These are phyloP conservation scores for Sugiyamaella chiloensis DNA, from an alignment of 805 yeast genomes.

Conservation along the genomic window DNA sequence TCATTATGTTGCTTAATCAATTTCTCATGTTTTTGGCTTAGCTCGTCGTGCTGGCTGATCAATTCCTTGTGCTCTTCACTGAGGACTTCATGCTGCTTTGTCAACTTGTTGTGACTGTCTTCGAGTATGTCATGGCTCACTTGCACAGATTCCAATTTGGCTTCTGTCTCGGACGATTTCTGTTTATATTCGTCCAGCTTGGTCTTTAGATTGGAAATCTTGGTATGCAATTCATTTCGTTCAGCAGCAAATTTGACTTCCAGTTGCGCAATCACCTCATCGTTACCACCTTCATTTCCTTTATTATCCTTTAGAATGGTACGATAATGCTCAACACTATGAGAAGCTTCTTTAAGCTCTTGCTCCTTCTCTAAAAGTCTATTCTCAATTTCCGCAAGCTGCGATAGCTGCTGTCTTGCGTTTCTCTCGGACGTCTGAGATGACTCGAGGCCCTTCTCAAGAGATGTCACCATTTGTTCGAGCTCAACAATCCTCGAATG, in stretches of 20 bases:
- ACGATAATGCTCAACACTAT: conserved; percentile 18
- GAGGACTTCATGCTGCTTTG: not conserved
- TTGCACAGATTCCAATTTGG: not conserved
- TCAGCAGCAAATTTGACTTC: not conserved
- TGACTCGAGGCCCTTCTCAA: conserved; percentile 26
- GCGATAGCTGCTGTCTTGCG: conserved; percentile 31
- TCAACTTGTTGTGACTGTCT: not conserved
- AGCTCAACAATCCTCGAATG: conserved; percentile 26
- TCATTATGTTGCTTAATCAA: too few relatives aligned
- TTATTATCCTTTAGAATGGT: conserved; percentile 6
- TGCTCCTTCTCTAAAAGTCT: conserved; percentile 32
- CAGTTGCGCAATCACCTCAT: conserved; percentile 5
- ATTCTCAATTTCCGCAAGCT: conserved; percentile 37
- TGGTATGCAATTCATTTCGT: not conserved
- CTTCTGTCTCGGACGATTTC: not conserved
- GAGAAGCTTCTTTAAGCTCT: conserved; percentile 23
- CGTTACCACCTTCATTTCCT: conserved; percentile 29
- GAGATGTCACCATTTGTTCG: conserved; percentile 25
- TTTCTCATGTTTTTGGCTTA: not conserved
- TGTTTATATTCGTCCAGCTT: not conserved
- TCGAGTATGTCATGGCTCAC: not conserved
- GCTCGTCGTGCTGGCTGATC: not conserved
- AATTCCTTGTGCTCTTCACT: not conserved
- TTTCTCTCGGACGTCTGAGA: conserved; percentile 28
- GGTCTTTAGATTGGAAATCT: not conserved